phyloP scores from a whole-genome alignment of 1,284 basidiomycete genomes.

The Marasmius sp. region DNA sequence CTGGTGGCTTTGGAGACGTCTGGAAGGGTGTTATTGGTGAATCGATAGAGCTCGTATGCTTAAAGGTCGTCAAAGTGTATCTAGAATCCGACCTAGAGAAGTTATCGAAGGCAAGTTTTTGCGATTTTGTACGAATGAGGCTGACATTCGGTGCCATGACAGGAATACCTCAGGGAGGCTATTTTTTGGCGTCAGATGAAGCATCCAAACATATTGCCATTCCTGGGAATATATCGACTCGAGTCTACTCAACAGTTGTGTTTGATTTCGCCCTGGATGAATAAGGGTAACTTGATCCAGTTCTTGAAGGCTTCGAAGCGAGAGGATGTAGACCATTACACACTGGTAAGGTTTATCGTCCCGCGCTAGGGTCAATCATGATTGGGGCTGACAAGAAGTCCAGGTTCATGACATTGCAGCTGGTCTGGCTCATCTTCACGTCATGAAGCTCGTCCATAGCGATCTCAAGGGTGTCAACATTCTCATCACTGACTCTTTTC shows the following conservation, averaged over 20 bases:
- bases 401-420: not conserved
- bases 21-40: not conserved
- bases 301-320: slow-evolving; percentile 20
- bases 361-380: not conserved
- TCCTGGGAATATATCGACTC: not conserved
- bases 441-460: not conserved
- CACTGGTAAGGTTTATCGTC: slow-evolving; percentile 17
- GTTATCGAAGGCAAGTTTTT: not conserved
- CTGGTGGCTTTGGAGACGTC: not conserved
- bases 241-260: not conserved
- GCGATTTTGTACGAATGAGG: not conserved
- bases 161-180: not conserved
- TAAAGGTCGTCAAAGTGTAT: not conserved
- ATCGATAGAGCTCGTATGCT: not conserved
- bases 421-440: not conserved
- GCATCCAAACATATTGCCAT: not conserved
- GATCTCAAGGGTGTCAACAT: slow-evolving; percentile 2
- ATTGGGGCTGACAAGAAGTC: not conserved
- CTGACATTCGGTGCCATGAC: not conserved
- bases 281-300: slow-evolving; percentile 30
- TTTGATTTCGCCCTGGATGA: slow-evolving; percentile 29
- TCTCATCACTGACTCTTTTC: not conserved
- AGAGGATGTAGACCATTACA: slow-evolving; percentile 17
- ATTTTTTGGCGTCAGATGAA: not conserved
- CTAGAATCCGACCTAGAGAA: not conserved